Evolutionary conservation across 1,284 basidiomycete genomes (phyloP).

Genomic region (Xerocomus nothofagi): DNA sequence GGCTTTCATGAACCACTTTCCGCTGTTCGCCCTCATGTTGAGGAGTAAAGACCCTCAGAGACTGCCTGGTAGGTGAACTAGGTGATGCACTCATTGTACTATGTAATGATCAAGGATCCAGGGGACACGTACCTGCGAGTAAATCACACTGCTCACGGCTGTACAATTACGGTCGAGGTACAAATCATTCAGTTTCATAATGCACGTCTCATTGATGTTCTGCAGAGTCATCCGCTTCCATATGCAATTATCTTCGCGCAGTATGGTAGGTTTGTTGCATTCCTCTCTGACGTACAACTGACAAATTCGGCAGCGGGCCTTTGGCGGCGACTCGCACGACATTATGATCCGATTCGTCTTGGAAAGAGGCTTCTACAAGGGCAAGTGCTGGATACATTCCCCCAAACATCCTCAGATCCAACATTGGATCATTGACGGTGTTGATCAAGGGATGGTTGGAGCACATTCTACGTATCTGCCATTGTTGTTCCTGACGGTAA

Average conservation of each 20-base stretch:
- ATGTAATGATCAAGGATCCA: slow-evolving; percentile 12
- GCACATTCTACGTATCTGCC: slow-evolving; percentile 32
- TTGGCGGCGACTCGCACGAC: slow-evolving; percentile 32
- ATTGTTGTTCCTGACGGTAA: slow-evolving; percentile 18
- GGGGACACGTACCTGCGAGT: slow-evolving; percentile 38
- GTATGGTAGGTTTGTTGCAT: slow-evolving; percentile 34
- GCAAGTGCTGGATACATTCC: slow-evolving; percentile 32
- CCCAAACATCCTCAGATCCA: slow-evolving; percentile 17
- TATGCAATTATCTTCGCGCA: slow-evolving; percentile 39
- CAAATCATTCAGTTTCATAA: not conserved
- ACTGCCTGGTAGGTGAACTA: slow-evolving; percentile 62
- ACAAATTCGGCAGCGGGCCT: slow-evolving; percentile 25
- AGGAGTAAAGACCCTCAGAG: slow-evolving; percentile 84
- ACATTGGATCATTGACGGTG: slow-evolving; percentile 6
- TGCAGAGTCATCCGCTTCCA: slow-evolving; percentile 40
- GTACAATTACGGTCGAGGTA: slow-evolving; percentile 28
- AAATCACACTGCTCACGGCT: slow-evolving; percentile 13
- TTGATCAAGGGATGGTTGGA: slow-evolving; percentile 15
- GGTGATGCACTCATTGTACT: not conserved
- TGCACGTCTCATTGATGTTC: slow-evolving; percentile 8
- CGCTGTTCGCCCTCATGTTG: slow-evolving; percentile 85
- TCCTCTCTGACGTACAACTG: not conserved
- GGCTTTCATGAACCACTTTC: slow-evolving; percentile 86
- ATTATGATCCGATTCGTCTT: slow-evolving; percentile 35
- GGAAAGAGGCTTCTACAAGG: slow-evolving; percentile 31